Conservation (phyloP, 2,329 filamentous ascomycete species). For the Aureobasidium sp. region DNA sequence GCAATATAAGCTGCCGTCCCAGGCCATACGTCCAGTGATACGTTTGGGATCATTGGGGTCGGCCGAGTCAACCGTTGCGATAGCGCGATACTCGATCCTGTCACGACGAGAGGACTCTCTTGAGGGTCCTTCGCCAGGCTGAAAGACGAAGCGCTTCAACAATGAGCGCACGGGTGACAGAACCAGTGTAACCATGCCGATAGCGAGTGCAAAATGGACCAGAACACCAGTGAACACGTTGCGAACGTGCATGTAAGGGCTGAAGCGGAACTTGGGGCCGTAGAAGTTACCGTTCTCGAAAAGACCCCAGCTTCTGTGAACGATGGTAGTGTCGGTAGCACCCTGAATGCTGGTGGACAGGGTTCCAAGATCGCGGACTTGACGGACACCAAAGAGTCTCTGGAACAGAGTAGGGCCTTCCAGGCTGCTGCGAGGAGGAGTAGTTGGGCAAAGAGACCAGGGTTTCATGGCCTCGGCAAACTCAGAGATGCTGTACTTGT, state of each 20-base stretch:
- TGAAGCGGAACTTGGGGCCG: conserved; percentile 51
- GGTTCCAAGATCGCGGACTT: conserved; percentile 50
- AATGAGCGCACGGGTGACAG: conserved; percentile 49
- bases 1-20: conserved; percentile 57
- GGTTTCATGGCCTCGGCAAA: conserved; percentile 45
- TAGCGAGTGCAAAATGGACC: conserved; percentile 42
- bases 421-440: conserved; percentile 28
- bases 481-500: conserved; percentile 32
- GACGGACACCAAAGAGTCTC: conserved; percentile 45
- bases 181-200: conserved; percentile 41
- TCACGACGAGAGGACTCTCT: conserved; percentile 4
- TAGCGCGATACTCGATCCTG: conserved; percentile 53
- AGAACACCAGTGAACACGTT: conserved; percentile 42
- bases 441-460: conserved; percentile 44
- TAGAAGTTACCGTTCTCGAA: conserved; percentile 47
- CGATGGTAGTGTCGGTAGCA: conserved; percentile 48
- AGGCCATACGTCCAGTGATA: conserved; percentile 51
- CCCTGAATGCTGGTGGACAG: conserved; percentile 50
- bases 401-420: conserved; percentile 31
- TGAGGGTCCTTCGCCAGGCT: conserved; percentile 42
- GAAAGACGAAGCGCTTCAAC: conserved; percentile 39
- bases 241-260: conserved; percentile 48
- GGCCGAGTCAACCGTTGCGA: conserved; percentile 54
- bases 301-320: conserved; percentile 54
- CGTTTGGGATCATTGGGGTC: conserved; percentile 41